Evolutionary conservation across 495 filamentous ascomycete species (phyloP).

Genomic region (Paragyromitra xinjiangensis): DNA sequence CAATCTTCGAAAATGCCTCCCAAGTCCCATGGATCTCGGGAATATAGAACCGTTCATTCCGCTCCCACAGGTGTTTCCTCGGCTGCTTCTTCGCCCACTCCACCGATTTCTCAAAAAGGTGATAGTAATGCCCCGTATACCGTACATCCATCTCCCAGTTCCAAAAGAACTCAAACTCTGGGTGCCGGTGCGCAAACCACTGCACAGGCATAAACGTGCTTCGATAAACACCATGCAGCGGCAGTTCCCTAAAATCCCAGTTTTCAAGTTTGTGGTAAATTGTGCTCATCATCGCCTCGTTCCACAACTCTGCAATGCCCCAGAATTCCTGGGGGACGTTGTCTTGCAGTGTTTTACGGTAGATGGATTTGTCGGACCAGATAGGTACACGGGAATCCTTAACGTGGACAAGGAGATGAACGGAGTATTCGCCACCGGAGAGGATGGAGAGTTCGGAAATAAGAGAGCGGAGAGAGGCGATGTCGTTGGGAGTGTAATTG

Average conservation of each 20-base stretch:
- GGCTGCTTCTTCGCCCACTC: slow-evolving; percentile 84
- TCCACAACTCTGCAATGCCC: slow-evolving; percentile 90
- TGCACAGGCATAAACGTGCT: slow-evolving; percentile 93
- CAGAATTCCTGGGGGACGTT: slow-evolving; percentile 85
- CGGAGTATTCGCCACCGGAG: slow-evolving; percentile 78
- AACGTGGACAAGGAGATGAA: slow-evolving; percentile 78
- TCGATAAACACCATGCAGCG: slow-evolving; percentile 89
- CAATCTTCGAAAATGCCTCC: slow-evolving; percentile 92
- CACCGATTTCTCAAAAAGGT: slow-evolving; percentile 78
- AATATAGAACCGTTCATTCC: slow-evolving; percentile 89
- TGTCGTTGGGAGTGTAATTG: slow-evolving; percentile 74
- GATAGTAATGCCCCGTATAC: slow-evolving; percentile 96
- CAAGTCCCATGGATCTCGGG: slow-evolving; percentile 86
- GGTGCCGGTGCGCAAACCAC: slow-evolving; percentile 86
- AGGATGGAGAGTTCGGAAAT: slow-evolving; percentile 76
- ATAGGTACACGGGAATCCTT: slow-evolving; percentile 69
- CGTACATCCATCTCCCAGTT: slow-evolving; percentile 99
- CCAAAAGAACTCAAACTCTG: slow-evolving; percentile 96
- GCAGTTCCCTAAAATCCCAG: slow-evolving; percentile 63
- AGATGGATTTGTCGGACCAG: slow-evolving; percentile 65
- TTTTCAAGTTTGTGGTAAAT: slow-evolving; percentile 85
- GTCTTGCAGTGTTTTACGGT: slow-evolving; percentile 67
- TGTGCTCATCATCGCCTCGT: slow-evolving; percentile 86
- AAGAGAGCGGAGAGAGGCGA: slow-evolving; percentile 74
- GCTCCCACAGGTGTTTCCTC: slow-evolving; percentile 91